phyloP scores from a whole-genome alignment of 2,329 filamentous ascomycete species.

The Colletotrichum eleusines region DNA sequence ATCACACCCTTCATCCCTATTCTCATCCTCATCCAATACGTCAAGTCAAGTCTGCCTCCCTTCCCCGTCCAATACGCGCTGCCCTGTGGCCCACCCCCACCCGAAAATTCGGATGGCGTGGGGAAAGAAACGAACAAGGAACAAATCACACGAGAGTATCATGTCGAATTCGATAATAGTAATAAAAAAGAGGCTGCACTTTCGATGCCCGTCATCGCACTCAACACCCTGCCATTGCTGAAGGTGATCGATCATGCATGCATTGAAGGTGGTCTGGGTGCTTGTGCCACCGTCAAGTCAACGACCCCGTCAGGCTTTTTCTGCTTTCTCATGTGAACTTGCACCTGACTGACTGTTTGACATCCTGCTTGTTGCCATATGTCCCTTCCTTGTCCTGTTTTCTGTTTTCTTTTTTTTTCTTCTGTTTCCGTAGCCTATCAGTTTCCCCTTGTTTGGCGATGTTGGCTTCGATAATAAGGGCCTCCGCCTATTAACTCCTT shows the following conservation, averaged over 20 bases:
- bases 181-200: conserved; percentile 12
- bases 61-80: not conserved
- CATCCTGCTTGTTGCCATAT: not conserved
- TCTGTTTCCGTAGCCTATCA: not conserved
- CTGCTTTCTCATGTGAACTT: not conserved
- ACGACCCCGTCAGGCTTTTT: not conserved
- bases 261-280: conserved; percentile 11
- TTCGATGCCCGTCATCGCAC: conserved; percentile 20
- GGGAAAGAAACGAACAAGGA: not conserved
- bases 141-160: conserved; percentile 1
- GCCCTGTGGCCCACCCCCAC: not conserved
- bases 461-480: conserved; percentile 9
- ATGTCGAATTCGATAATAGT: not conserved
- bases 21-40: not conserved
- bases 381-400: not conserved
- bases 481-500: conserved; percentile 19
- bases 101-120: not conserved
- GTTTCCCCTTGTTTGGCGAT: not conserved
- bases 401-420: too few species aligned
- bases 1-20: too few species aligned
- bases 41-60: too few species aligned
- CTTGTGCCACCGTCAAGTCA: not conserved
- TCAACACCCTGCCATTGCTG: not conserved
- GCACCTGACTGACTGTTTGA: not conserved
- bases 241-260: conserved; percentile 39